Evolutionary conservation across 2,329 filamentous ascomycete genomes (phyloP).

Genomic region (Colletotrichum sojae): DNA sequence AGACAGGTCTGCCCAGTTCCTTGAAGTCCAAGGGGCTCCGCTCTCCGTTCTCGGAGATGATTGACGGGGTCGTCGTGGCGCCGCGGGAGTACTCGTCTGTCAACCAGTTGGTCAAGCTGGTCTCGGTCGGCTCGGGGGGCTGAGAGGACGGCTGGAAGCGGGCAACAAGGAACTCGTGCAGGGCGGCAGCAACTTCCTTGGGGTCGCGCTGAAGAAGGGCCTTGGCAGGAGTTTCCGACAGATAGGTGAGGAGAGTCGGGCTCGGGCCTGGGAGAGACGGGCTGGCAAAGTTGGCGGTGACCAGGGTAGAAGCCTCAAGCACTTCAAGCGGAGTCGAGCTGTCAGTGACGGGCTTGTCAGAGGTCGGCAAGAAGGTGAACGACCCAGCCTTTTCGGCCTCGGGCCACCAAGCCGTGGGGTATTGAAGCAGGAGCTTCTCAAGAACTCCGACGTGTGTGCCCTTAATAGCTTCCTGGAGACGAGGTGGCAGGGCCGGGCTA

Average conservation of each 20-base stretch:
- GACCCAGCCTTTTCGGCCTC: conserved; percentile 34
- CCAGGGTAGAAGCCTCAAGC: conserved; percentile 35
- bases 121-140: conserved; percentile 28
- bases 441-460: conserved; percentile 36
- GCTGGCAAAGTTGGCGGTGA: conserved; percentile 35
- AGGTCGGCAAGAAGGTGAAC: conserved; percentile 39
- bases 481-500: conserved; percentile 28
- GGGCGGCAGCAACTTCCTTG: conserved; percentile 30
- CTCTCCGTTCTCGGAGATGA: conserved; percentile 33
- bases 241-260: conserved; percentile 36
- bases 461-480: conserved; percentile 30
- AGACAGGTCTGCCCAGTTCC: conserved; percentile 34
- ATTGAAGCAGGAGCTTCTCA: conserved; percentile 38
- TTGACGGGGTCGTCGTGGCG: conserved; percentile 36
- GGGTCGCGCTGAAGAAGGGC: conserved; percentile 28
- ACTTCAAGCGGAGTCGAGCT: conserved; percentile 26
- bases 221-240: conserved; percentile 37
- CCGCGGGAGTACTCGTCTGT: conserved; percentile 37
- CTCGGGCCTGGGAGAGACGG: conserved; percentile 30
- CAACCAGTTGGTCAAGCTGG: conserved; percentile 36
- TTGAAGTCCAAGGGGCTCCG: conserved; percentile 39
- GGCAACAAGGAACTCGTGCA: conserved; percentile 35
- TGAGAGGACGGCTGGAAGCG: conserved; percentile 34
- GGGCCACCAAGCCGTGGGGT: conserved; percentile 36
- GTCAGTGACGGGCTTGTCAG: conserved; percentile 32